These are phyloP conservation scores for Schizochytrium sp. DNA, from an alignment of 108 stramenopile genomes.

Conservation along the genomic window DNA sequence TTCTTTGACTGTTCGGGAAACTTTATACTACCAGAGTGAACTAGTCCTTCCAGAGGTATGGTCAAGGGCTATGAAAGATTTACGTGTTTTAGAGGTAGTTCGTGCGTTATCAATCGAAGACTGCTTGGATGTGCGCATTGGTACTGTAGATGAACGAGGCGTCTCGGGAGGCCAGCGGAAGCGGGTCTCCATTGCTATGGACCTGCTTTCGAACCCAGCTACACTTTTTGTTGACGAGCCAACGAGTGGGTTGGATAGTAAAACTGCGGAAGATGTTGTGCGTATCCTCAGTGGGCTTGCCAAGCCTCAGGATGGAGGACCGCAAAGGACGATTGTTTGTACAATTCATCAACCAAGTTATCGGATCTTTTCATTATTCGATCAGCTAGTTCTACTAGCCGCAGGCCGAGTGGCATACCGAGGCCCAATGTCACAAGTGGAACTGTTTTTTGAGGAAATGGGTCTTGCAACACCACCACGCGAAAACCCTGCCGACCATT, in stretches of 20 bases:
- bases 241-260: constrained; percentile 44
- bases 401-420: constrained; percentile 59
- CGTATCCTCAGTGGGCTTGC: constrained; percentile 44
- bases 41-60: constrained; percentile 54
- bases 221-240: constrained; percentile 61
- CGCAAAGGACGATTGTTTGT: constrained; percentile 3
- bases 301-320: not conserved
- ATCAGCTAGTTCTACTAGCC: constrained; percentile 59
- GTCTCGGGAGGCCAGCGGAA: constrained; percentile 71
- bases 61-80: not conserved
- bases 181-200: constrained; percentile 69
- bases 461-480: not conserved
- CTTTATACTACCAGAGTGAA: constrained; percentile 61
- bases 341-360: constrained; percentile 66
- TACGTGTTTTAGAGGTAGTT: constrained; percentile 14
- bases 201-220: constrained; percentile 61
- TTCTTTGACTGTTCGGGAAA: constrained; percentile 67
- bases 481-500: constrained; percentile 61
- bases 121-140: constrained; percentile 28
- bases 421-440: constrained; percentile 51
- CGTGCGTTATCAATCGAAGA: not conserved
- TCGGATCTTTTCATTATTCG: constrained; percentile 55
- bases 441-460: constrained; percentile 14
- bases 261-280: constrained; percentile 60
- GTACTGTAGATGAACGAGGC: constrained; percentile 53